phyloP scores from a whole-genome alignment of 2,329 filamentous ascomycete genomes.

The Fusarium papillatum region DNA sequence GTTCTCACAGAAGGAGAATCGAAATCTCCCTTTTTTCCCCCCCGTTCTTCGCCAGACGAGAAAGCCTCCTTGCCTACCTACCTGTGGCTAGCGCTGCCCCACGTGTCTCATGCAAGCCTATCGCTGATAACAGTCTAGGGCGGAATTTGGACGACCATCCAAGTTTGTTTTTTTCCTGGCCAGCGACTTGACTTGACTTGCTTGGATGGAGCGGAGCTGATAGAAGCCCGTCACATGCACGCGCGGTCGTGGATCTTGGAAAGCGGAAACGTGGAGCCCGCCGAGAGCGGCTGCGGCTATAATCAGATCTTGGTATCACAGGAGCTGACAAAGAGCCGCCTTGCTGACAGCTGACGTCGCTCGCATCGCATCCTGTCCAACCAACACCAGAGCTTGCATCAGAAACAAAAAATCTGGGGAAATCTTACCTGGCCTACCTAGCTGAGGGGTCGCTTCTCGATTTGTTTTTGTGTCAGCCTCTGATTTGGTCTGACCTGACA shows the following conservation, averaged over 20 bases:
- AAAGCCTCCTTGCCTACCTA: not conserved
- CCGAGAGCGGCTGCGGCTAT: conserved; percentile 12
- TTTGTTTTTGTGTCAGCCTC: conserved; percentile 4
- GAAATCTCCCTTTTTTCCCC: not conserved
- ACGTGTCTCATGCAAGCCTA: conserved; percentile 26
- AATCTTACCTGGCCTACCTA: not conserved
- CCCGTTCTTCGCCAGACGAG: not conserved
- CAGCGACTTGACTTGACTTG: not conserved
- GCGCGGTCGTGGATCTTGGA: conserved; percentile 14
- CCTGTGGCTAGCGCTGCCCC: conserved; percentile 16
- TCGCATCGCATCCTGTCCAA: conserved; percentile 24
- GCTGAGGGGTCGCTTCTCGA: not conserved
- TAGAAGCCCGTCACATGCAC: conserved; percentile 4
- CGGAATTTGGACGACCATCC: not conserved
- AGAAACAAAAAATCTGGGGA: conserved; percentile 9
- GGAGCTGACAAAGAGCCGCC: conserved; percentile 32
- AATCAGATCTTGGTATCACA: conserved; percentile 7
- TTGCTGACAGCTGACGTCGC: conserved; percentile 11
- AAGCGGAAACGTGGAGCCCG: not conserved
- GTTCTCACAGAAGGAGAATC: conserved; percentile 21
- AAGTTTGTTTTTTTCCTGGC: not conserved
- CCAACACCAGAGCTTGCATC: conserved; percentile 7
- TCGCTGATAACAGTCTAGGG: conserved; percentile 27
- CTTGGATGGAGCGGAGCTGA: not conserved
- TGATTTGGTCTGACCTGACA: not conserved